Base-by-base conservation (phyloP, 208 protist species). In the Acanthamoeba castellanii region DNA sequence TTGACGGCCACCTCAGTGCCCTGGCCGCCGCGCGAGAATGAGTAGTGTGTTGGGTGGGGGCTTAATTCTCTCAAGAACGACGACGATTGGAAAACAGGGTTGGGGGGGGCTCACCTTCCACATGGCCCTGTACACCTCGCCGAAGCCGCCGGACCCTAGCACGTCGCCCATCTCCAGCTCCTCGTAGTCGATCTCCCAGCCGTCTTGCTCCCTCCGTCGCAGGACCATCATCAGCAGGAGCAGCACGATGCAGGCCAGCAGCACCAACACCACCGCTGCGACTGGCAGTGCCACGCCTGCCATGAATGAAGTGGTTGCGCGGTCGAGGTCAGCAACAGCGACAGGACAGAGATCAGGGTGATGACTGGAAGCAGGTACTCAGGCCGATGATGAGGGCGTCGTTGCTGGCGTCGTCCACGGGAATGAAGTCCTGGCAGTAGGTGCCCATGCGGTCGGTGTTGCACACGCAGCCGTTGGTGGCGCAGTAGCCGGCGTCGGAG, bases 1-100 rank as follows among this genome's bases (percentile, higher is more conserved):
- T 81, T 81, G 70, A 81, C 70, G 70, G 70, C 70, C 70, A 81
- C 70, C 37, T 81, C 70, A 3, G 70, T 81, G 37, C 70, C 70
- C 42, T 47, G 42, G 7, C 42, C 42, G 4, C 5, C 42, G 7
- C 42, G 42, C 5, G 42, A 11, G 42, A 47, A 47, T 47, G 7
- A 9, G 1, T 47, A 11, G 2, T 47, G 2, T 47, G 42, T 47
- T 11, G 42, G 37, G 37, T 42, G 37, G 42, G 42, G 37, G 37
- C 37, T 37, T 37, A 37, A 37, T 37, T 37, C 37, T 37, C 37
- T 3, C 37, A 37, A 37, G 1, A 47, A 47, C 1, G 5, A 47
- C 7, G 42, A 47, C 4, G 42, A 47, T 47, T 11, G 42, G 1
- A 47, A 47, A 47, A 47, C 42, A 47, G 42, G 42, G 42, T 47